Evolutionary conservation across 164 flowering plant genomes (phyloP), one percentile per base, ranked within the genome.

Genomic region (Magnolia kwangsiensis): DNA sequence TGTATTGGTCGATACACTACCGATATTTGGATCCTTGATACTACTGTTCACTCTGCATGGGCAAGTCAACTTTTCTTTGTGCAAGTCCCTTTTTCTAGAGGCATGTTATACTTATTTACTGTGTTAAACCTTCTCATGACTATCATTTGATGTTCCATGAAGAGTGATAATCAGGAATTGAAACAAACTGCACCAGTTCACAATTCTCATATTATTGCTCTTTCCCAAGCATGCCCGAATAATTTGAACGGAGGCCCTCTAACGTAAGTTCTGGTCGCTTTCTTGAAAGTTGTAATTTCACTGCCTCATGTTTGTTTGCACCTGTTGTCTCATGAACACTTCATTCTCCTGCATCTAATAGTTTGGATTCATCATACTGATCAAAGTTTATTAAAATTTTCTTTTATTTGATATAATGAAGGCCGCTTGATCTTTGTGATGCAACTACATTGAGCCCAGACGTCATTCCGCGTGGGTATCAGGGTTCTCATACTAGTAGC

Each of bases 381-480:
- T 73, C 20, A 51, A 19, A 49, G 18, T 55, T 23, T 59, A 14
- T 63, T 70, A 37, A 49, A 50, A 73, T 10, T 50, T 64, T 10
- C 4, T 55, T 65, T 1, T 45, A 45, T 75, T 74, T 55, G 65
- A 61, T 69, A 0, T 74, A 51, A 37, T 86, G 84, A 82, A 96
- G 99, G 86, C 99, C 99, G 58, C 93, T 90, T 82, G 98, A 96
- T 86, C 87, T 92, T 65, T 90, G 87, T 84, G 98, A 94, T 76
- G 81, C 83, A 51, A 82, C 80, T 67, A 67, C 84, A 61, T 78
- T 92, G 55, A 89, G 87, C 78, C 82, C 90, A 14, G 99, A 96
- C 73, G 80, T 78, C 31, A 73, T 81, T 76, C n/a, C 97, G 27
- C 81, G 74, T 75, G 94, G 89, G 20, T 88, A 83, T 82, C 93